Evolutionary conservation across 164 flowering plant species (phyloP).

Genomic region (Vitis vinifera): ASM3070453v1 NC_081808.1:22820001-22820500

Average conservation of each 20-base stretch:
- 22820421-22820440: background rate
- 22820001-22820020: background rate
- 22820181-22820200: constrained; percentile 81
- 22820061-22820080: background rate
- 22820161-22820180: constrained; percentile 63
- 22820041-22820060: background rate
- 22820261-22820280: constrained; percentile 63
- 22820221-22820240: constrained; percentile 60
- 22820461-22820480: background rate
- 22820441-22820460: background rate
- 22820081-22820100: background rate
- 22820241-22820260: constrained; percentile 57
- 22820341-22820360: constrained; percentile 34
- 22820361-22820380: constrained; percentile 16
- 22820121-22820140: constrained; percentile 2
- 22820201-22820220: constrained; percentile 69
- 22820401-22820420: background rate
- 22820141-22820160: constrained; percentile 65
- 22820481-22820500: background rate
- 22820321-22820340: constrained; percentile 42
- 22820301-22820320: constrained; percentile 45
- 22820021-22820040: background rate
- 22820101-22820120: background rate
- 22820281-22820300: constrained; percentile 58
- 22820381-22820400: background rate